Percentiles rank a stretch among this genome's conserved stretches.
Evolutionary conservation across 305 asterid genomes (phyloP).

Genomic region (Fraxinus nigra): DNA sequence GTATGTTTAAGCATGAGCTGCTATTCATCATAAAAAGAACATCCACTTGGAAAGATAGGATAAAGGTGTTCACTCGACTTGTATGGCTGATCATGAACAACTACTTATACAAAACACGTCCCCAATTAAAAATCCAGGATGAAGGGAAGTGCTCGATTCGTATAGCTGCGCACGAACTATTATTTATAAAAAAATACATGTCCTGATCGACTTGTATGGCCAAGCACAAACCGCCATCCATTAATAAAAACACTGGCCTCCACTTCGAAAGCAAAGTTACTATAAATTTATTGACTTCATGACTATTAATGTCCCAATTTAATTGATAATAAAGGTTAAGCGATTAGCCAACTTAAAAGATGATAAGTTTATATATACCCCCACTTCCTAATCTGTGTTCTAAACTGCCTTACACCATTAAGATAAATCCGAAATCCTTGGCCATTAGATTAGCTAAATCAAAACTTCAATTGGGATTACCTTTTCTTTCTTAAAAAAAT

Average conservation of each 20-base stretch:
- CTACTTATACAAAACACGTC: neutral
- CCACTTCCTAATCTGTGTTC: conserved; percentile 25
- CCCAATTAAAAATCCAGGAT: neutral
- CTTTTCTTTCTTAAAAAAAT: conserved; percentile 29
- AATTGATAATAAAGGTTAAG: neutral
- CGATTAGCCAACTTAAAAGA: neutral
- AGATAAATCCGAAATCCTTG: neutral
- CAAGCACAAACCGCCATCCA: neutral
- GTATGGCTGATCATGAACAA: neutral
- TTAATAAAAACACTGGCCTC: neutral
- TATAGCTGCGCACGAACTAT: neutral
- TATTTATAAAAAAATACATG: neutral
- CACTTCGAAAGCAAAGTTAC: neutral
- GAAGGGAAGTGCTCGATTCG: neutral
- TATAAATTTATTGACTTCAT: neutral
- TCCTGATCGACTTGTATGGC: neutral
- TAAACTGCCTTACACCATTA: conserved; percentile 16
- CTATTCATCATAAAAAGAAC: neutral
- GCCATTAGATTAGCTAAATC: neutral
- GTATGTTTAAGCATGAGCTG: neutral
- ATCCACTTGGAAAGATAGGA: neutral
- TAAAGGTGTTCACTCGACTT: neutral
- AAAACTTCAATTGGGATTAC: neutral
- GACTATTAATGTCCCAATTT: neutral
- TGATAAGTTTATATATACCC: conserved; percentile 11